Conservation (phyloP, 305 asterid species). For the Fraxinus velutina region DNA sequence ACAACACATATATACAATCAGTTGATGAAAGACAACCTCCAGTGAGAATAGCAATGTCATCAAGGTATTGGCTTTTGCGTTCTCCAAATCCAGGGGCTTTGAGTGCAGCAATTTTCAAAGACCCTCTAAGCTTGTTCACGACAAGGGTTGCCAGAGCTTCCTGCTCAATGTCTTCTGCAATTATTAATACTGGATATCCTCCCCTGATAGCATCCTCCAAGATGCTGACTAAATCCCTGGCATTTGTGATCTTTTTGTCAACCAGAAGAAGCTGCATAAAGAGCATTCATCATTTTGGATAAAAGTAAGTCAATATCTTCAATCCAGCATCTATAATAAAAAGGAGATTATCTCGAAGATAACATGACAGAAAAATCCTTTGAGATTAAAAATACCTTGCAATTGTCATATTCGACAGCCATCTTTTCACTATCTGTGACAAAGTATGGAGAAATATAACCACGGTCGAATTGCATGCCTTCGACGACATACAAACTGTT, state of each 20-base stretch:
- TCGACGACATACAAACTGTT: slow-evolving; percentile 42
- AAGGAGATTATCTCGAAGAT: background rate
- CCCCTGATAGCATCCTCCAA: slow-evolving; percentile 49
- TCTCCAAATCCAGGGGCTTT: slow-evolving; percentile 61
- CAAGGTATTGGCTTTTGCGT: slow-evolving; percentile 48
- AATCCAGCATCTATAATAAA: background rate
- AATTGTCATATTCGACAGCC: slow-evolving; percentile 47
- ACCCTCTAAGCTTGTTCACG: slow-evolving; percentile 48
- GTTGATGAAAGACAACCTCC: slow-evolving; percentile 32
- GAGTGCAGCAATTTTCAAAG: slow-evolving; percentile 44
- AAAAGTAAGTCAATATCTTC: background rate
- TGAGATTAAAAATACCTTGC: slow-evolving; percentile 31
- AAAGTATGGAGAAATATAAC: slow-evolving; percentile 47
- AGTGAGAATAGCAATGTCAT: slow-evolving; percentile 45
- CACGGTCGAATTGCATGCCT: slow-evolving; percentile 56
- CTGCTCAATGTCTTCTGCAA: slow-evolving; percentile 54
- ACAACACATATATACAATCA: background rate
- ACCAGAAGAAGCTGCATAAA: slow-evolving; percentile 39
- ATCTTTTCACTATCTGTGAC: slow-evolving; percentile 48
- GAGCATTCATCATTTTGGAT: background rate
- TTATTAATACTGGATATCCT: slow-evolving; percentile 43
- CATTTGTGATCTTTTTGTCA: slow-evolving; percentile 48
- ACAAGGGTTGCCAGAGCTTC: slow-evolving; percentile 53
- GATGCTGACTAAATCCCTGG: slow-evolving; percentile 39
- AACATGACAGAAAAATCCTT: background rate